Evolutionary conservation across 2,329 filamentous ascomycete genomes (phyloP).

Genomic region (Colletotrichum lindemuthianum): DNA sequence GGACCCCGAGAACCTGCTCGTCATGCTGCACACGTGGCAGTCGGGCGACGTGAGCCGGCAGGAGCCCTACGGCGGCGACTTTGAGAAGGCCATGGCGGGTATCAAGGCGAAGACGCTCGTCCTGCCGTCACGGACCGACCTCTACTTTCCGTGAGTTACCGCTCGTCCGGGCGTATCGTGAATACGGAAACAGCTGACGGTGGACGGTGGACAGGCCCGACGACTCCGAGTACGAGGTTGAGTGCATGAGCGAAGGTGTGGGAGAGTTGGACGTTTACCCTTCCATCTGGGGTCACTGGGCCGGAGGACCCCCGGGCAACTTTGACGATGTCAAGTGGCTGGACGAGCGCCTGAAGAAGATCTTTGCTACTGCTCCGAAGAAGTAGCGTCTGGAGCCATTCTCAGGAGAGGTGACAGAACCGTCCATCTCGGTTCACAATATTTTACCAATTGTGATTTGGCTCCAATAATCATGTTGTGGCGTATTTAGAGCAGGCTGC

Average conservation of each 20-base stretch:
- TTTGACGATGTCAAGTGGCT: slow-evolving; percentile 78
- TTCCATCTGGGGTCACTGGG: slow-evolving; percentile 58
- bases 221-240: slow-evolving; percentile 79
- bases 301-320: slow-evolving; percentile 76
- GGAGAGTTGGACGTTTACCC: slow-evolving; percentile 50
- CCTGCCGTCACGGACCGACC: slow-evolving; percentile 76
- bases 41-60: slow-evolving; percentile 75
- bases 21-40: slow-evolving; percentile 85
- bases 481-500: too few relatives aligned
- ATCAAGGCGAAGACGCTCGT: slow-evolving; percentile 81
- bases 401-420: too few relatives aligned
- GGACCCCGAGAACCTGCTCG: slow-evolving; percentile 79
- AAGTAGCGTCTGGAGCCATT: neutral
- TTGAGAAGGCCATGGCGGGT: slow-evolving; percentile 70
- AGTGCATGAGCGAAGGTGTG: slow-evolving; percentile 49
- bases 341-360: slow-evolving; percentile 66
- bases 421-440: too few relatives aligned
- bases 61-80: slow-evolving; percentile 73
- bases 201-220: slow-evolving; percentile 59
- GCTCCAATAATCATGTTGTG: too few relatives aligned
- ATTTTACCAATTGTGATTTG: too few relatives aligned
- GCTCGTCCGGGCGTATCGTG: too few relatives aligned
- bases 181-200: slow-evolving; percentile 11
- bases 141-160: slow-evolving; percentile 72
- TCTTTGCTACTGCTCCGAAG: slow-evolving; percentile 43